These are phyloP conservation scores for Candida bentonensis DNA, from an alignment of 805 yeast species.

Conservation along the genomic window DNA sequence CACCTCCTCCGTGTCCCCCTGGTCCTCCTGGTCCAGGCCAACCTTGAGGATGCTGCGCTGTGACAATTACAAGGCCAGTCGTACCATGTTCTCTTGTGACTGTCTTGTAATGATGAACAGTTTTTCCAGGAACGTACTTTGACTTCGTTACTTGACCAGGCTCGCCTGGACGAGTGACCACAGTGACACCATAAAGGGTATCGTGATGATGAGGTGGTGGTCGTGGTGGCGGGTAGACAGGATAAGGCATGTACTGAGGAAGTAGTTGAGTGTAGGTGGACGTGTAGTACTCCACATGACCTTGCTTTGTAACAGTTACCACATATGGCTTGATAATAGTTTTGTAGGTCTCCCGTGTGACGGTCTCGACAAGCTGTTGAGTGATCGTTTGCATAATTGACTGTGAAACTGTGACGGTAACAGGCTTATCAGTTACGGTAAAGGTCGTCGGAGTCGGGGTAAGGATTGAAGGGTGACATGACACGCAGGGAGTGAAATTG, in stretches of 20 bases:
- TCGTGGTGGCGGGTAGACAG: neutral
- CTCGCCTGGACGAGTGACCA: neutral
- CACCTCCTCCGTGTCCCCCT: neutral
- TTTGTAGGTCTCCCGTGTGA: neutral
- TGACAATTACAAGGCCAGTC: neutral
- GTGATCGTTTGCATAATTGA: neutral
- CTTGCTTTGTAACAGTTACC: neutral
- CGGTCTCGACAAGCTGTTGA: neutral
- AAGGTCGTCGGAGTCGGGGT: neutral
- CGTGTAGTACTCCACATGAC: neutral
- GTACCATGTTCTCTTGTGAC: constrained; percentile 1
- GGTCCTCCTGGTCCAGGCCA: neutral
- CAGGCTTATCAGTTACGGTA: neutral
- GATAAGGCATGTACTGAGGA: neutral
- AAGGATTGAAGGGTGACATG: neutral
- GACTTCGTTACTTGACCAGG: neutral
- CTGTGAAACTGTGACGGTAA: neutral
- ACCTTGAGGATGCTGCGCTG: neutral
- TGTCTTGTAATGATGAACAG: neutral
- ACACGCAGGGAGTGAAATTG: neutral
- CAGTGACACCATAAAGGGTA: neutral
- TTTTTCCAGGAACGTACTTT: neutral
- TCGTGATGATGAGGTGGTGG: neutral
- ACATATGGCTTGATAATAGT: neutral
- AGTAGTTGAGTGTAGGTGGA: neutral